These are phyloP conservation scores for Citrus inodora DNA, from an alignment of 345 rosid genomes.

Conservation along the genomic window DNA sequence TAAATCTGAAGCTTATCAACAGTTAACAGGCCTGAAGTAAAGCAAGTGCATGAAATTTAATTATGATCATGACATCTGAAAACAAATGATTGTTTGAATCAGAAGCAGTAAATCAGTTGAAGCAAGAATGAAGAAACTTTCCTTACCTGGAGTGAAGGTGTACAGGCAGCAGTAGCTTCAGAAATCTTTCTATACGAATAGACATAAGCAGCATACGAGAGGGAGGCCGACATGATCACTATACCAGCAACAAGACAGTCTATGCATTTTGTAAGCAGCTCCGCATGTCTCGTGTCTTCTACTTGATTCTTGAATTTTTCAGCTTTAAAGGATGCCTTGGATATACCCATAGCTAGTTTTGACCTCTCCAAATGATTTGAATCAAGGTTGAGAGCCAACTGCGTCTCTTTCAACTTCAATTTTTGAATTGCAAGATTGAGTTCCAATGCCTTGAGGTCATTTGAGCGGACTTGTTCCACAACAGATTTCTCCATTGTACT, in stretches of 20 bases:
- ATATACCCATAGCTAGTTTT: slow-evolving; percentile 58
- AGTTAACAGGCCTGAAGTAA: not conserved
- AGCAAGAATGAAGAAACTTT: not conserved
- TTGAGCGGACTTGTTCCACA: slow-evolving; percentile 64
- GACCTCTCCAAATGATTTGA: slow-evolving; percentile 60
- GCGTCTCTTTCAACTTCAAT: slow-evolving; percentile 48
- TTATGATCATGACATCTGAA: not conserved
- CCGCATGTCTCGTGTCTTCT: slow-evolving; percentile 64
- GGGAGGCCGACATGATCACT: slow-evolving; percentile 49
- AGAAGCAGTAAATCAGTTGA: slow-evolving; percentile 3
- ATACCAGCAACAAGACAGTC: slow-evolving; percentile 84
- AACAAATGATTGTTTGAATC: not conserved
- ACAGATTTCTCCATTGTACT: slow-evolving; percentile 49
- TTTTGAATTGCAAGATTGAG: slow-evolving; percentile 46
- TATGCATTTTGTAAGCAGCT: slow-evolving; percentile 57
- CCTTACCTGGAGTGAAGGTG: slow-evolving; percentile 40
- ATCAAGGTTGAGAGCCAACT: slow-evolving; percentile 48
- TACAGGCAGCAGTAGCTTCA: slow-evolving; percentile 70
- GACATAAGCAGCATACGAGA: slow-evolving; percentile 58
- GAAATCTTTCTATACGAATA: slow-evolving; percentile 59
- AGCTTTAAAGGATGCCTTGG: slow-evolving; percentile 62
- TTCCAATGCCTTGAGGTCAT: slow-evolving; percentile 66
- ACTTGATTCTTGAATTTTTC: slow-evolving; percentile 74
- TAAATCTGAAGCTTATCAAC: not conserved
- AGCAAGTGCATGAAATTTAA: not conserved